Evolutionary conservation across 78 protist species (phyloP).

Genomic region (Dictyostelium citrinum): DNA sequence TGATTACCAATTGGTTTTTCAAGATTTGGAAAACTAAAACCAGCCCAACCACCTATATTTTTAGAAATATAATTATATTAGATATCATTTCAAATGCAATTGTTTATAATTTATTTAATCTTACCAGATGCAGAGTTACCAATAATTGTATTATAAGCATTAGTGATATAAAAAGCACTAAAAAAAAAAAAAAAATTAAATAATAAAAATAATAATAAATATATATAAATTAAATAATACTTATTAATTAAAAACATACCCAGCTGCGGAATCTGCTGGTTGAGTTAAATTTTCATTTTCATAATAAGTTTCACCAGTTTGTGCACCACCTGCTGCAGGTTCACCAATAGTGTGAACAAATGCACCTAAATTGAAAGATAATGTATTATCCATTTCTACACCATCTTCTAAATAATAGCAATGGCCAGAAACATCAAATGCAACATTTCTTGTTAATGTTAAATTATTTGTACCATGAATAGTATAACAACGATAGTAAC

Average conservation of each 20-base stretch:
- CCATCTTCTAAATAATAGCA: constrained; percentile 87
- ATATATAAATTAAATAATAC: background rate
- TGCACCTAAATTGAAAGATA: constrained; percentile 75
- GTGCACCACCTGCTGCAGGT: constrained; percentile 58
- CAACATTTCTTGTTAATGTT: constrained; percentile 42
- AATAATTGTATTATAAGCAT: background rate
- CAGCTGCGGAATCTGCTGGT: constrained; percentile 84
- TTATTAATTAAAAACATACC: background rate
- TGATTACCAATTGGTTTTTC: constrained; percentile 49
- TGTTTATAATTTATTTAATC: too few relatives aligned
- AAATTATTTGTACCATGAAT: constrained; percentile 83
- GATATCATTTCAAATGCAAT: too few relatives aligned
- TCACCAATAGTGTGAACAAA: constrained; percentile 68
- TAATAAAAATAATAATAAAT: too few relatives aligned
- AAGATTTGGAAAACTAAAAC: constrained; percentile 79
- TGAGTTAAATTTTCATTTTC: constrained; percentile 12
- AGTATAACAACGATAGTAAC: constrained; percentile 70
- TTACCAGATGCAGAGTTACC: background rate
- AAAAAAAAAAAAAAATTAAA: background rate
- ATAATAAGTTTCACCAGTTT: constrained; percentile 48
- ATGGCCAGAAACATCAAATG: constrained; percentile 81
- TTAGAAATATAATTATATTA: too few relatives aligned
- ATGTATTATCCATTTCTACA: constrained; percentile 73
- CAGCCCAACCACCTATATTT: constrained; percentile 55
- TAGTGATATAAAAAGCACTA: background rate